Percentiles rank a stretch among this genome's conserved stretches.
These are phyloP conservation scores for Cladochytrium tenue DNA, from an alignment of 371 early-diverging fungal genomes.

Conservation along the genomic window DNA sequence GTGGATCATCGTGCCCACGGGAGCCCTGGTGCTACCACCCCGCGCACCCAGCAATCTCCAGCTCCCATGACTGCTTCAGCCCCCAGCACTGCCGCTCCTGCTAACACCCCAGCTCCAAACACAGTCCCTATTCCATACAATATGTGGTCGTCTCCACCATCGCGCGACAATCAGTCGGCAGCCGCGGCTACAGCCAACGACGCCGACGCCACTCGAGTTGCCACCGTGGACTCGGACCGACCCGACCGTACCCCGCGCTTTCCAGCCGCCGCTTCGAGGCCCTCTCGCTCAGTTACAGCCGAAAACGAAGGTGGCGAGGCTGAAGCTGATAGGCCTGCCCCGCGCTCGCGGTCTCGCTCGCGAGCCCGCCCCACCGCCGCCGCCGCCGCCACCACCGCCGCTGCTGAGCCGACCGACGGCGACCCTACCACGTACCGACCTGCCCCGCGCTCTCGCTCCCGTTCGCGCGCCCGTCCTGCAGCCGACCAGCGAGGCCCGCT, in stretches of 20 bases:
- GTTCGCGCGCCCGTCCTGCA: too few species aligned
- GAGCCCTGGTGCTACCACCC: neutral
- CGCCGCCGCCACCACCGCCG: too few species aligned
- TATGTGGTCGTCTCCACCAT: neutral
- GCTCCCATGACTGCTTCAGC: neutral
- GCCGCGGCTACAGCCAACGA: neutral
- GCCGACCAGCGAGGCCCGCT: too few species aligned
- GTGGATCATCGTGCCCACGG: neutral
- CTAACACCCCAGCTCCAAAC: neutral
- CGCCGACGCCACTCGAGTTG: too few species aligned
- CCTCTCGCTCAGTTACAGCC: neutral
- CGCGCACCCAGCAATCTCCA: neutral
- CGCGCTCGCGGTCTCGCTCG: neutral
- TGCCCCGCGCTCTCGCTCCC: too few species aligned
- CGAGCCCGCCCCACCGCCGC: neutral
- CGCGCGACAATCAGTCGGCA: neutral
- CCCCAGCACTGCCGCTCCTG: neutral
- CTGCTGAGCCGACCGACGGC: too few species aligned
- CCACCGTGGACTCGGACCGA: too few species aligned
- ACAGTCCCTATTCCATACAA: neutral
- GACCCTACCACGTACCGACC: too few species aligned
- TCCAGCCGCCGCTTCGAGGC: neutral
- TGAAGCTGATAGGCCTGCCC: neutral
- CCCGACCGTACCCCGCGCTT: too few species aligned
- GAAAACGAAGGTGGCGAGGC: neutral